Conservation (phyloP, 169 alveolate species). For the Eimeria sp. region DNA sequence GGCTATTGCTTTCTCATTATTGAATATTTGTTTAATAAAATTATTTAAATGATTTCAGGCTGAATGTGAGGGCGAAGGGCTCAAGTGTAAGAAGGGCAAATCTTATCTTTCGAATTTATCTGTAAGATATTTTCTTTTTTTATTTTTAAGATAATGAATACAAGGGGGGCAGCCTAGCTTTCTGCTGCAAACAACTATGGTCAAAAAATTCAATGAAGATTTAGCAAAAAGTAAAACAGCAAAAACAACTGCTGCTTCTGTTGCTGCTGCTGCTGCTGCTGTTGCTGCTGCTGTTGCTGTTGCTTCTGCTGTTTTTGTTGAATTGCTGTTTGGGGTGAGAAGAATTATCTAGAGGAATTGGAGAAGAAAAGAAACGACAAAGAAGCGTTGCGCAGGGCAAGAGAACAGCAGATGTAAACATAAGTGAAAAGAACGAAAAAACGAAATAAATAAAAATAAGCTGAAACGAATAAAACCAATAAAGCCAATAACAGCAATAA, state of each 20-base stretch:
- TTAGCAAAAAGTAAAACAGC: background rate
- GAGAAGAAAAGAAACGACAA: slow-evolving; percentile 35
- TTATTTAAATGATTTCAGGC: too few species aligned
- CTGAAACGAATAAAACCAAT: background rate
- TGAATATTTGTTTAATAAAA: too few species aligned
- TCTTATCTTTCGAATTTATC: slow-evolving; percentile 18
- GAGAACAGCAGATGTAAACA: background rate
- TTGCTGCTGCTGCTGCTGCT: background rate
- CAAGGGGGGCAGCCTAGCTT: background rate
- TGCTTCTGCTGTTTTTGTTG: background rate
- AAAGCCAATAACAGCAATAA: too few species aligned
- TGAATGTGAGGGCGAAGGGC: background rate
- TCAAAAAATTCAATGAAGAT: background rate
- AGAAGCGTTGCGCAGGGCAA: slow-evolving; percentile 26
- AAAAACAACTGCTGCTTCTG: background rate
- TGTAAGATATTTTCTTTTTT: background rate
- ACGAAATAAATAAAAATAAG: background rate
- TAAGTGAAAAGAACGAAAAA: background rate
- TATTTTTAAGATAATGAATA: background rate
- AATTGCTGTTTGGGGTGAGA: background rate
- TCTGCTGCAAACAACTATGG: too few species aligned
- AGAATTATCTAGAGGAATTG: slow-evolving; percentile 26
- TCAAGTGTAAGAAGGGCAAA: background rate
- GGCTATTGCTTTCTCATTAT: too few species aligned
- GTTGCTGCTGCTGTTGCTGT: background rate